Base-by-base conservation (phyloP, 495 filamentous ascomycete species). In the Aspergillus steynii region DNA sequence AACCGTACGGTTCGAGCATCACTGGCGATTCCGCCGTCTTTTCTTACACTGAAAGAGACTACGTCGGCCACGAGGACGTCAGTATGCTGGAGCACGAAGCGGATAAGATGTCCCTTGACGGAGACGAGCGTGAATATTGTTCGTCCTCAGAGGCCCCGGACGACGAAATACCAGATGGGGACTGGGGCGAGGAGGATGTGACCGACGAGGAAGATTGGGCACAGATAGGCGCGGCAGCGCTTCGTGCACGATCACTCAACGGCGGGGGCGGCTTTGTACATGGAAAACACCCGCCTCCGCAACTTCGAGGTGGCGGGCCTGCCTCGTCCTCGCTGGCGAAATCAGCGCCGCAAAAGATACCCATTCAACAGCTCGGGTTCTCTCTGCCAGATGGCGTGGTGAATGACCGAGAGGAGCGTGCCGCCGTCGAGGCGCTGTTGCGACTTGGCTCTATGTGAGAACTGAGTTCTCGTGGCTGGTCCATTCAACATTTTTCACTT, bases 201-300 rank as follows among this genome's bases (percentile, higher is more conserved):
- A 98, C 95, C n/a, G 95, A 99, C 74, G 92, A 97, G 64, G 95
- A 99, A 73, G 94, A 99, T 77, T 96, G 93, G 93, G 92, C 91
- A 26, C 86, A 88, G 58, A 91, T 97, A 51, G 94, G 93, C 29
- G 90, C 93, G 26, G 91, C 87, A 26, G 88, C 92, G 50, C 82
- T 97, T 61, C 87, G 94, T 55, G 88, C 89, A 48, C 85, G 83
- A 14, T 92, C 88, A 48, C 82, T 88, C 56, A 79, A 73, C 60
- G 68, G 59, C 29, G 65, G 67, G 12, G 75, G 76, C 55, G 72
- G 72, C 14, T 71, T 79, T 59, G 59, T 76, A 15, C 62, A 68
- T 20, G 68, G 60, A 52, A 68, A 62, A 29, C 64, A 72, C 34
- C 59, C 26, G n/a, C 52, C 67, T 8, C 50, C 64, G 4, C 64